Percentiles rank a stretch among this genome's conserved stretches.
Evolutionary conservation across 176 grass and related monocot genomes (phyloP).

Genomic region (Carex cristatella): DNA sequence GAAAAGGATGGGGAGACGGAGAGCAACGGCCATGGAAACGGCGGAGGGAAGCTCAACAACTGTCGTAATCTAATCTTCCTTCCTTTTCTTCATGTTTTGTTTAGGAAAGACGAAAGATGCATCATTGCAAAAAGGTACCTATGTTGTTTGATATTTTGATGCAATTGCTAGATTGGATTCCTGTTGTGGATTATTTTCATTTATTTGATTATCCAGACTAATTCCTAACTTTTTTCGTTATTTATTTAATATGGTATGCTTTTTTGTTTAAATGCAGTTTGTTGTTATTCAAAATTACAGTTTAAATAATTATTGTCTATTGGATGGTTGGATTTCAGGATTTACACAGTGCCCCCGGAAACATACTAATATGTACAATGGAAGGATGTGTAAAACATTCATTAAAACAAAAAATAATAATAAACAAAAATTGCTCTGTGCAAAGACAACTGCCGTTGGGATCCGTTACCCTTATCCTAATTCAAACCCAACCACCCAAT

Average conservation of each 20-base stretch:
- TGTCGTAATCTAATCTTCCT: background rate
- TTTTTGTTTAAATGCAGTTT: no score
- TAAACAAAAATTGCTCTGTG: background rate
- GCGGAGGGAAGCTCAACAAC: background rate
- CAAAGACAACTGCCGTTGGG: constrained; percentile 24
- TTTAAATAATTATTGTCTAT: no score
- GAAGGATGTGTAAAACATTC: background rate
- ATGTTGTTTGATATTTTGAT: background rate
- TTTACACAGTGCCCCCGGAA: no score
- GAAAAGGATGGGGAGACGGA: constrained; percentile 33
- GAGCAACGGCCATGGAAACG: constrained; percentile 50
- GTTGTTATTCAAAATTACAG: no score
- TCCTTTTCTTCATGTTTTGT: no score
- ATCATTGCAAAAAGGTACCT: background rate
- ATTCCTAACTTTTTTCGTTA: no score
- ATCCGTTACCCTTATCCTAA: constrained; percentile 64
- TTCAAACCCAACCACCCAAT: constrained; percentile 80
- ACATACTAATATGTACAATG: no score
- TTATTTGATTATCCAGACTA: no score
- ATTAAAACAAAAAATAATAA: background rate
- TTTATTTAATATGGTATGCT: no score
- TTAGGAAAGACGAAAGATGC: background rate
- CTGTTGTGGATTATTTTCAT: no score
- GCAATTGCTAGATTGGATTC: no score
- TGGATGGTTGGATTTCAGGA: no score